Conservation (phyloP, 129 eudicot genomes). For the Ambrosia artemisiifolia region DNA sequence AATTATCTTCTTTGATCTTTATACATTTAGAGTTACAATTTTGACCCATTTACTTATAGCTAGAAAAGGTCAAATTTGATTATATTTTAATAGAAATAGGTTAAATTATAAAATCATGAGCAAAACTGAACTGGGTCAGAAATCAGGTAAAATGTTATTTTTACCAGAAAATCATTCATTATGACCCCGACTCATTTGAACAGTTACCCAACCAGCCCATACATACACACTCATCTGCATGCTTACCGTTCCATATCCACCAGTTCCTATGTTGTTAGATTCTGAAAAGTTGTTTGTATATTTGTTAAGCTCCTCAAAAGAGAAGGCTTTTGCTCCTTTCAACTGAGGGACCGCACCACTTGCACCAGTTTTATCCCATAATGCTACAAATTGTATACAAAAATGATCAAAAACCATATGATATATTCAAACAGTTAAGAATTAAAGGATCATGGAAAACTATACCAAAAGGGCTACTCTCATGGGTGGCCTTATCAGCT, state of each 20-base stretch:
- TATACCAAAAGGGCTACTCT: constrained; percentile 52
- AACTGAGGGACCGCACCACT: constrained; percentile 65
- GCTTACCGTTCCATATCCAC: constrained; percentile 75
- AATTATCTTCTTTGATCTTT: neutral
- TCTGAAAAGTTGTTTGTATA: constrained; percentile 58
- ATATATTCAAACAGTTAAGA: neutral
- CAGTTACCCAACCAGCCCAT: neutral
- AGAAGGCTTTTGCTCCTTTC: constrained; percentile 58
- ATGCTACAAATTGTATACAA: constrained; percentile 38
- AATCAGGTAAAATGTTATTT: neutral
- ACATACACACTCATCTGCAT: neutral
- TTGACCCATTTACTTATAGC: neutral
- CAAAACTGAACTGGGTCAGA: neutral
- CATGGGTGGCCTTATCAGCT: constrained; percentile 40
- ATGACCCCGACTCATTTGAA: neutral
- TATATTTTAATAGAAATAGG: neutral
- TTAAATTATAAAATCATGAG: neutral
- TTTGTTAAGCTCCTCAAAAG: constrained; percentile 60
- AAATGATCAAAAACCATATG: neutral
- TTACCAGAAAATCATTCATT: neutral
- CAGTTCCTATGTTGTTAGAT: constrained; percentile 48
- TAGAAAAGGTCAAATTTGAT: neutral
- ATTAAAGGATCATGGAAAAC: neutral
- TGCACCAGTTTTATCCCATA: constrained; percentile 50
- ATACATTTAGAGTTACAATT: neutral